Evolutionary conservation across 2,329 filamentous ascomycete genomes (phyloP), one percentile per base, ranked within the genome.

Genomic region (Fusarium nanum): DNA sequence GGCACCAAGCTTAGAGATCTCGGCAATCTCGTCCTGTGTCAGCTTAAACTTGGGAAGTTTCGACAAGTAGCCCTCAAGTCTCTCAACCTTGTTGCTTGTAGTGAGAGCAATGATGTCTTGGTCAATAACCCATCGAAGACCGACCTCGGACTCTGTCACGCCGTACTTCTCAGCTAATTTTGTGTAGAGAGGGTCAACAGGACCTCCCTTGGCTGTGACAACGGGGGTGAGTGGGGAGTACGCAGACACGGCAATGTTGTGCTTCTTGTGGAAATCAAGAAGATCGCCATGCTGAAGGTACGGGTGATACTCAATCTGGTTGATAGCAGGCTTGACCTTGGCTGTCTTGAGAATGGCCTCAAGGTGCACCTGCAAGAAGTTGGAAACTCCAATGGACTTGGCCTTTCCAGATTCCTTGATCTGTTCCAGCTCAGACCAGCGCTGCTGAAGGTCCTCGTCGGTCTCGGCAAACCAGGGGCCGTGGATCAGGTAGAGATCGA

Each of bases 221-320:
- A 86, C 73, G 5, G 86, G 83, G 2, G 84, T 83, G 58, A 92
- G 81, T 2, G 89, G 86, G 0, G 76, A 83, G 77, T 89, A 91
- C 11, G 85, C 85, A 8, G 84, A 80, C 5, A 86, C 77, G 6
- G 86, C 85, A 67, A 92, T 91, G 57, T 82, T 78, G 73, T 90
- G 81, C 74, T 85, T 78, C 71, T 83, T 83, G 77, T 86, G 86
- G 79, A 87, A 92, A 18, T 82, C 79, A 32, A 92, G 57, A 14
- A 92, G 81, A 61, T 84, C 82, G 8, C 83, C 83, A 76, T 91
- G 90, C 79, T 92, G 90, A 54, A 92, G 83, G 77, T 93, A 93
- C 0, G 92, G 92, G 79, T 96, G 91, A 75, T 88, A 90, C 82
- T 95, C 92, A 76, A 95, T 92, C 84, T 96, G 92, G 82, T 95